These are phyloP conservation scores for Bipolaris bicolor DNA, from an alignment of 2,329 filamentous ascomycete species.

Conservation along the genomic window DNA sequence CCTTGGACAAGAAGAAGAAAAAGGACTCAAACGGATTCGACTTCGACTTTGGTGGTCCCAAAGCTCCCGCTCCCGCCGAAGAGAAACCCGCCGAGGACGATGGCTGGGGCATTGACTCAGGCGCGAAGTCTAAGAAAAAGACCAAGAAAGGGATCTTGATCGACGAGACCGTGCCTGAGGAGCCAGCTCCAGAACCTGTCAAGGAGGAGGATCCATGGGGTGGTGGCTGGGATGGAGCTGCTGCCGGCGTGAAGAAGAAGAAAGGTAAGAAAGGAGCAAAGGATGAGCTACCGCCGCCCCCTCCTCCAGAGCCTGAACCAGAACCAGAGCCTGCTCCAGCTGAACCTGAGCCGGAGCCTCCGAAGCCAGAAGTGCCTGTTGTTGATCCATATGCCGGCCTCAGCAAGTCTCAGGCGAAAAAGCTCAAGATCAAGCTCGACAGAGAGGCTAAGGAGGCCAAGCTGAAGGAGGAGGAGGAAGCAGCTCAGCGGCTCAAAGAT, in stretches of 20 bases:
- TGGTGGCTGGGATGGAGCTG: slow-evolving; percentile 29
- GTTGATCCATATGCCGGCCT: slow-evolving; percentile 40
- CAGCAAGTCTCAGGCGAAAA: slow-evolving; percentile 40
- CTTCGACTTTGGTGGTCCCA: slow-evolving; percentile 47
- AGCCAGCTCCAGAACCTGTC: slow-evolving; percentile 28
- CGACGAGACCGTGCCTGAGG: slow-evolving; percentile 35
- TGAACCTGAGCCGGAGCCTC: slow-evolving; percentile 41
- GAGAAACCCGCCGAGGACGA: slow-evolving; percentile 38
- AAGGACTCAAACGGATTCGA: slow-evolving; percentile 44
- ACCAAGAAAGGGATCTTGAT: slow-evolving; percentile 43
- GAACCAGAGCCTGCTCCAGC: slow-evolving; percentile 11
- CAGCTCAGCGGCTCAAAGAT: slow-evolving; percentile 25
- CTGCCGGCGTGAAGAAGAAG: slow-evolving; percentile 35
- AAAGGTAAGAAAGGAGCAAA: slow-evolving; percentile 36
- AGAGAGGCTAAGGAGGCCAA: slow-evolving; percentile 32
- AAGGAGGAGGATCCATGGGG: slow-evolving; percentile 43
- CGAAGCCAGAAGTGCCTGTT: slow-evolving; percentile 50
- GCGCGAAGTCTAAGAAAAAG: slow-evolving; percentile 56
- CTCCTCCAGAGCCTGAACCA: slow-evolving; percentile 21
- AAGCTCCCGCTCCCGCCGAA: slow-evolving; percentile 23
- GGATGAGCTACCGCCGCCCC: slow-evolving; percentile 28
- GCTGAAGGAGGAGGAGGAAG: slow-evolving; percentile 27
- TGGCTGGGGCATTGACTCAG: slow-evolving; percentile 39
- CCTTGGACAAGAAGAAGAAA: slow-evolving; percentile 46
- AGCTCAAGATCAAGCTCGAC: slow-evolving; percentile 47